These are phyloP conservation scores for Colletotrichum zoysiae DNA, from an alignment of 2,329 filamentous ascomycete species.

Conservation along the genomic window DNA sequence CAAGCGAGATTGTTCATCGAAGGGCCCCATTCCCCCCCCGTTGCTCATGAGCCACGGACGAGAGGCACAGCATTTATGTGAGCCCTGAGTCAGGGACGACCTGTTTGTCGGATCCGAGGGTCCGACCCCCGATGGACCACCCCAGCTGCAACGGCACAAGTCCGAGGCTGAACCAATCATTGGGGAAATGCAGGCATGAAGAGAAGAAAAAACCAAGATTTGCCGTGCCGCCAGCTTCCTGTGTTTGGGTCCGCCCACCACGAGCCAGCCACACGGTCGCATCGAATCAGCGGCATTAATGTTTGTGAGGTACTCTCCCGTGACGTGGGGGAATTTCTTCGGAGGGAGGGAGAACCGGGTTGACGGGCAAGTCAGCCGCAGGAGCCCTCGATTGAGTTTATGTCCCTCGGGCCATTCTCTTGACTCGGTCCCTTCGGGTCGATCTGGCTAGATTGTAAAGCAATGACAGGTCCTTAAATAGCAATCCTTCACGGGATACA, in stretches of 20 bases:
- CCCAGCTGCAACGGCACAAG: background rate
- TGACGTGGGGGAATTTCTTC: background rate
- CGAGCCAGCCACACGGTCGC: background rate
- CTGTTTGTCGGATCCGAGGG: conserved; percentile 13
- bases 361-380: background rate
- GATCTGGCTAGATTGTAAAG: background rate
- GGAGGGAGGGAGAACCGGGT: background rate
- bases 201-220: background rate
- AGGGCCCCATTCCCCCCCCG: background rate
- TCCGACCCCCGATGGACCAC: background rate
- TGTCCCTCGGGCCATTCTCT: background rate
- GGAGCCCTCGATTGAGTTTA: background rate
- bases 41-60: background rate
- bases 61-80: background rate
- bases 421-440: background rate
- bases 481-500: background rate
- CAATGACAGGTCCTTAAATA: background rate
- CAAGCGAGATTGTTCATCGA: background rate
- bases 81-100: background rate
- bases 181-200: background rate
- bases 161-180: background rate
- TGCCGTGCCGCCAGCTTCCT: background rate
- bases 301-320: too few species aligned
- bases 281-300: background rate
- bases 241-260: background rate